Evolutionary conservation across 768 basidiomycete genomes (phyloP).

Genomic region (Lactifluus piperatus): DNA sequence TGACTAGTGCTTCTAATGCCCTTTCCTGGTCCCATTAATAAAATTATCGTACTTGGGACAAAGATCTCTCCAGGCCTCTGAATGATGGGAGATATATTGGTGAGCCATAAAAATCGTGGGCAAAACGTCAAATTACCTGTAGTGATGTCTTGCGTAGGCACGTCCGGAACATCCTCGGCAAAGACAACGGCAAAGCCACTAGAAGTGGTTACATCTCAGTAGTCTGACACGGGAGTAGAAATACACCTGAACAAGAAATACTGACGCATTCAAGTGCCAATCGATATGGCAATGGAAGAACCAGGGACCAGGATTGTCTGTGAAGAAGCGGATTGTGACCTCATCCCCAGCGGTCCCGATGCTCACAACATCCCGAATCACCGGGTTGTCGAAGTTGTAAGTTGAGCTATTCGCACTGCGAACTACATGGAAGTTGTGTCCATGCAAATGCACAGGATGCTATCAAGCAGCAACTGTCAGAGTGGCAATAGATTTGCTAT

Average conservation of each 20-base stretch:
- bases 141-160: too few relatives aligned
- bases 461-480: not conserved
- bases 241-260: not conserved
- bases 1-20: too few relatives aligned
- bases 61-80: too few relatives aligned
- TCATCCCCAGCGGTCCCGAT: constrained; percentile 9
- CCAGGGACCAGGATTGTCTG: constrained; percentile 26
- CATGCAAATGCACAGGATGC: constrained; percentile 19
- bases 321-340: constrained; percentile 25
- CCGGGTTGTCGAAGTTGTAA: constrained; percentile 20
- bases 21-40: too few relatives aligned
- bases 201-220: not conserved
- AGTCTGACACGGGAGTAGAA: not conserved
- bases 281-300: constrained; percentile 27
- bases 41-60: too few relatives aligned
- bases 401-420: constrained; percentile 13
- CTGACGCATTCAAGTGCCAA: constrained; percentile 22
- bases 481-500: too few relatives aligned
- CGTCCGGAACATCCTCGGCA: too few relatives aligned
- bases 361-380: constrained; percentile 20
- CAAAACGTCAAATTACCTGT: too few relatives aligned
- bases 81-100: too few relatives aligned
- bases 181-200: not conserved
- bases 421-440: constrained; percentile 17
- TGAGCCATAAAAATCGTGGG: too few relatives aligned